Evolutionary conservation across 1,284 basidiomycete genomes (phyloP).

Genomic region (Apiotrichum siamense): DNA sequence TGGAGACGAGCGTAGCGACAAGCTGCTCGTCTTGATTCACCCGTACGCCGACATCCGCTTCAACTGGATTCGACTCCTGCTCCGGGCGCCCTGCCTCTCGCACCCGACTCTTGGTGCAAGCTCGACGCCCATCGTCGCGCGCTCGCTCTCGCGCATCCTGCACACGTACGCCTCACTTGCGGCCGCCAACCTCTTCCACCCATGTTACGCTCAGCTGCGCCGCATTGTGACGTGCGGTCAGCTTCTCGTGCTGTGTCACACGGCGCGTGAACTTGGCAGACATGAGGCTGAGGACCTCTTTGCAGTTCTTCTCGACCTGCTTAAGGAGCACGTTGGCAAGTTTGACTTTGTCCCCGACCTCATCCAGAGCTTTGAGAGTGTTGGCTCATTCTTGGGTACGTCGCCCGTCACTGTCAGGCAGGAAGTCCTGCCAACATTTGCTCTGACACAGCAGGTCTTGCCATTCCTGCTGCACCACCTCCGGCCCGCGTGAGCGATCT

Average conservation of each 20-base stretch:
- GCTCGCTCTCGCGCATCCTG: slow-evolving; percentile 21
- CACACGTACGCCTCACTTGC: slow-evolving; percentile 21
- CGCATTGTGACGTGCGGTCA: slow-evolving; percentile 25
- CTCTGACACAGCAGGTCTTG: slow-evolving; percentile 3
- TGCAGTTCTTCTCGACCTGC: slow-evolving; percentile 10
- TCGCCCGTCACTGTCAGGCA: not conserved
- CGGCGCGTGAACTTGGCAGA: slow-evolving; percentile 16
- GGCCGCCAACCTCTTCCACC: slow-evolving; percentile 13
- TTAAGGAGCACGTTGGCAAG: slow-evolving; percentile 11
- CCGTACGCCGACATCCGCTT: slow-evolving; percentile 24
- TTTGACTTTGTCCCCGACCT: slow-evolving; percentile 16
- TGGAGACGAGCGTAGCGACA: slow-evolving; percentile 12
- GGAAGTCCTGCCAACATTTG: not conserved
- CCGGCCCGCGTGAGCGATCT: not conserved
- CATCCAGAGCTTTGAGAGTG: slow-evolving; percentile 15
- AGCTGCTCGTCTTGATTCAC: slow-evolving; percentile 10
- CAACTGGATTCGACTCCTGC: slow-evolving; percentile 27
- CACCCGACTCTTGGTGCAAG: slow-evolving; percentile 17
- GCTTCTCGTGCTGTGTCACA: slow-evolving; percentile 23
- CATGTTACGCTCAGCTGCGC: slow-evolving; percentile 24
- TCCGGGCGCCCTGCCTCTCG: slow-evolving; percentile 18
- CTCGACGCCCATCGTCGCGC: slow-evolving; percentile 18
- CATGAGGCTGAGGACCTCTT: slow-evolving; percentile 19
- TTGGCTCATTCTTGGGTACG: slow-evolving; percentile 13
- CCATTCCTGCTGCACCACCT: slow-evolving; percentile 1